Evolutionary conservation across 2,329 filamentous ascomycete genomes (phyloP), one percentile per base, ranked within the genome.

Genomic region (Xylariaceae sp.): DNA sequence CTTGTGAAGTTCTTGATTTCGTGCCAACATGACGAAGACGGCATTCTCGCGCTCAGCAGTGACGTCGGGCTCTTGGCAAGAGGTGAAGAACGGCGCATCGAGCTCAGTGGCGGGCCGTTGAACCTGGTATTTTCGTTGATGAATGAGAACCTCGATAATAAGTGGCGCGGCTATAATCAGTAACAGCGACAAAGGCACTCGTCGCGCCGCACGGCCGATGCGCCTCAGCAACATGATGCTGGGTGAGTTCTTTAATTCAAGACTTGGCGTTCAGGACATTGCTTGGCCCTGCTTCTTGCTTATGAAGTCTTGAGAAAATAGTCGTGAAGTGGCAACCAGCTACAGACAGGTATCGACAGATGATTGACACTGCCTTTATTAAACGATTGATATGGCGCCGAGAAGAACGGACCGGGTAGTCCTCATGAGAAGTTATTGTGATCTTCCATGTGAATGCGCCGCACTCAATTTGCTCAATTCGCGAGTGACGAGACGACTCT

Each of bases 11-110:
- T 77, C 75, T 27, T 64, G 62, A 60, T 77, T 77, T 39, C 74
- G 74, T 50, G 73, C 73, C 53, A 77, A 66, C 73, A 77, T 76
- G 42, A 77, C 72, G 32, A 77, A 59, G 37, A 70, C 71, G 50
- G 74, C 75, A 55, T 74, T 75, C 62, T 74, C 73, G 59, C 74
- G 72, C 53, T 64, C 64, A 11, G 61, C 65, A 41, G 56, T 54
- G 40, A 69, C 60, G 47, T 69, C 67, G 6, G 73, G 73, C 56
- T 73, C 70, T 51, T 71, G 72, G 59, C 73, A 75, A 9, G 67
- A 64, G 1, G 65, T 70, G 58, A 68, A 67, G 61, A 74, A 75
- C 58, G 72, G 71, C 27, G 65, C 59, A 60, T 75, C 73, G 61
- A 73, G 71, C 50, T 72, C 67, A 50, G 58, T 55, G n/a, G 62